A percentile compares a stretch with the other conserved stretches of the same genome.
Evolutionary conservation across 805 yeast genomes (phyloP).

Genomic region (Hanseniaspora thailandica): DNA sequence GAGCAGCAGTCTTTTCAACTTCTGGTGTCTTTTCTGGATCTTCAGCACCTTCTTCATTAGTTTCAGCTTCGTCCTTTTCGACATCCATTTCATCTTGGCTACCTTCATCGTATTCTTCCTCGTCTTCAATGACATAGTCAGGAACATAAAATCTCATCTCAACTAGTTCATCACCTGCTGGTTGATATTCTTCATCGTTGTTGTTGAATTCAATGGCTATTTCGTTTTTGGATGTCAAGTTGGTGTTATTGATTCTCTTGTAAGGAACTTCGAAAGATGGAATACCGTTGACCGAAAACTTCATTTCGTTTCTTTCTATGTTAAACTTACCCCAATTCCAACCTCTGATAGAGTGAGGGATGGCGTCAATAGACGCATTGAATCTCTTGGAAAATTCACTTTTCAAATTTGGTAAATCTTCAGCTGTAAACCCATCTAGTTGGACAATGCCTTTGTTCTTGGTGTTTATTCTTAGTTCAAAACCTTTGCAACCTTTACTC

Average conservation of each 20-base stretch:
- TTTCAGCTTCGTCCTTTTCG: conserved; percentile 26
- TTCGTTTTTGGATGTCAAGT: conserved; percentile 83
- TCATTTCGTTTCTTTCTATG: conserved; percentile 80
- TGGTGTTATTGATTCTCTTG: conserved; percentile 64
- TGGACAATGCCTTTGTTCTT: conserved; percentile 74
- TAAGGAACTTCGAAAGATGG: conserved; percentile 91
- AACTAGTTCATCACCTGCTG: conserved; percentile 89
- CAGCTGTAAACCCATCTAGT: conserved; percentile 84
- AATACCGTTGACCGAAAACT: conserved; percentile 72
- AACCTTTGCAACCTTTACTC: conserved; percentile 91
- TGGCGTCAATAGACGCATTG: conserved; percentile 59
- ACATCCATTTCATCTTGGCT: conserved; percentile 33
- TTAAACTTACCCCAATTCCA: conserved; percentile 99
- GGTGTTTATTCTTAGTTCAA: conserved; percentile 78
- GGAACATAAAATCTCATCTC: conserved; percentile 91
- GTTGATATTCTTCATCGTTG: conserved; percentile 41
- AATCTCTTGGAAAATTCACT: conserved; percentile 73
- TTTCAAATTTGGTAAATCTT: conserved; percentile 70
- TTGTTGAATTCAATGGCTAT: conserved; percentile 78
- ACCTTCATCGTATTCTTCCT: conserved; percentile 19
- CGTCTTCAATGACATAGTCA: conserved; percentile 45
- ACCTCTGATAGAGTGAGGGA: conserved; percentile 88
- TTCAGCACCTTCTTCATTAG: conserved; percentile 23
- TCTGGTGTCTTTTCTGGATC: conserved; percentile 20
- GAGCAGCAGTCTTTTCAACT: conserved; percentile 55